phyloP scores from a whole-genome alignment of 768 basidiomycete genomes.

The Lactarius quietus region DNA sequence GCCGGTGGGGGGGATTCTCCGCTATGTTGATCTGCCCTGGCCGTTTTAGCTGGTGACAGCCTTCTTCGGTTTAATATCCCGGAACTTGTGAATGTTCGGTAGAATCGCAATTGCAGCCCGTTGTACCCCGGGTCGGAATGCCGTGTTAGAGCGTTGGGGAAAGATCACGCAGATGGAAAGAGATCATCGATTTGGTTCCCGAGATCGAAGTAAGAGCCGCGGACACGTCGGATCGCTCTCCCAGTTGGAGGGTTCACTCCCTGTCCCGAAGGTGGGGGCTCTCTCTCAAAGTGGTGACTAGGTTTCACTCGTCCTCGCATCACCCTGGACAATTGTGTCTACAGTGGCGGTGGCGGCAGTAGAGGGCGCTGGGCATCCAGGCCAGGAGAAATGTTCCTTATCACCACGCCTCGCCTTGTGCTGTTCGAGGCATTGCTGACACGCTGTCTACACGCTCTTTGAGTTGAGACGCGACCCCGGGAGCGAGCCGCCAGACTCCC shows the following conservation, averaged over 20 bases:
- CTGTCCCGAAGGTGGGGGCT: conserved; percentile 25
- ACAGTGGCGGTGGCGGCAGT: conserved; percentile 13
- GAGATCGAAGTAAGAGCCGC: conserved; percentile 25
- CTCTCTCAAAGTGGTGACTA: conserved; percentile 3
- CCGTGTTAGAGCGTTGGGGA: conserved; percentile 24
- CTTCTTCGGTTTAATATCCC: conserved; percentile 25
- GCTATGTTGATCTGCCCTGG: conserved; percentile 18
- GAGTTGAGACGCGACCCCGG: conserved; percentile 62
- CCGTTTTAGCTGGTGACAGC: conserved; percentile 20
- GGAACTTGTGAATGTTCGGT: conserved; percentile 27
- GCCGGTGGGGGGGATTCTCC: conserved; percentile 16
- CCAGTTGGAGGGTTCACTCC: conserved; percentile 22
- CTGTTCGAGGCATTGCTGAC: conserved; percentile 54
- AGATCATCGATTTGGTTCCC: conserved; percentile 27
- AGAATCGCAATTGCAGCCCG: conserved; percentile 24
- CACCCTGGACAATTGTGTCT: conserved; percentile 5
- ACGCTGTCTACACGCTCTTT: conserved; percentile 62
- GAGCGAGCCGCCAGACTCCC: conserved; percentile 47
- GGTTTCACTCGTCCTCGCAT: conserved; percentile 4
- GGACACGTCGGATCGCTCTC: conserved; percentile 21
- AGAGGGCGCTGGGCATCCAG: conserved; percentile 15
- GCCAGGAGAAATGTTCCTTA: conserved; percentile 41
- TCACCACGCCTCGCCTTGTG: conserved; percentile 46
- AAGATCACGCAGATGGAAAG: conserved; percentile 12
- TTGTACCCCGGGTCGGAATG: conserved; percentile 19